Conservation (phyloP, 495 filamentous ascomycete genomes). For the Parachaetomium inaequale region DNA sequence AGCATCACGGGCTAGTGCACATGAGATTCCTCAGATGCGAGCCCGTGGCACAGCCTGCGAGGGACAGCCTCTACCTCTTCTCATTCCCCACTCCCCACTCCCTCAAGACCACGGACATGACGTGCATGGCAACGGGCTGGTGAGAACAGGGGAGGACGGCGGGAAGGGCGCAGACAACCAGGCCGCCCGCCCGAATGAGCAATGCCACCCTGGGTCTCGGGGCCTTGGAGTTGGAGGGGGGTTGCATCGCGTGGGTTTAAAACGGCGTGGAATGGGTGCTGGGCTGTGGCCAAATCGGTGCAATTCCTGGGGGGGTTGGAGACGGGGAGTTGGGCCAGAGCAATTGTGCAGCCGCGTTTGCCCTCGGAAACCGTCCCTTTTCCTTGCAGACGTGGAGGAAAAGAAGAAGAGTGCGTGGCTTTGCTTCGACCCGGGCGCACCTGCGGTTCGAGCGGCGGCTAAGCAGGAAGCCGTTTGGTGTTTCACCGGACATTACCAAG, state of each 20-base stretch:
- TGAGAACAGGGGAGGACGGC: not conserved
- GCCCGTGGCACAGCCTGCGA: slow-evolving; percentile 9
- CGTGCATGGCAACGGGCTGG: not conserved
- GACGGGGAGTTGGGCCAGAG: not conserved
- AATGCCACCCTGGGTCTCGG: not conserved
- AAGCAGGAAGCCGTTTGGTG: slow-evolving; percentile 17
- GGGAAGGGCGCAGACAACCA: slow-evolving; percentile 10
- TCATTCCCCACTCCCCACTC: not conserved
- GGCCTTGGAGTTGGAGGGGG: not conserved
- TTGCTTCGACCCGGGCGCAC: not conserved
- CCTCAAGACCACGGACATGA: not conserved
- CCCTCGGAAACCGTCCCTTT: not conserved
- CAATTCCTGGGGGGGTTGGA: slow-evolving; percentile 8
- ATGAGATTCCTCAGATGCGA: slow-evolving; percentile 13
- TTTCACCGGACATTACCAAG: slow-evolving; percentile 15
- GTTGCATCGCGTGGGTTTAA: slow-evolving; percentile 8
- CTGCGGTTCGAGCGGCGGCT: slow-evolving; percentile 4
- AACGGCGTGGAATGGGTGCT: not conserved
- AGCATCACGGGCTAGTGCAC: slow-evolving; percentile 8
- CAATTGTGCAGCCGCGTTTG: not conserved
- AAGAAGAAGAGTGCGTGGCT: not conserved
- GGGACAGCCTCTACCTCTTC: not conserved
- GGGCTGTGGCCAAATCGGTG: slow-evolving; percentile 17
- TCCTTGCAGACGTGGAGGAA: not conserved
- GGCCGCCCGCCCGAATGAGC: not conserved